A percentile compares a stretch with the other conserved stretches of the same genome.
These are phyloP conservation scores for Epicoccum nigrum DNA, from an alignment of 2,329 filamentous ascomycete genomes.

Conservation along the genomic window DNA sequence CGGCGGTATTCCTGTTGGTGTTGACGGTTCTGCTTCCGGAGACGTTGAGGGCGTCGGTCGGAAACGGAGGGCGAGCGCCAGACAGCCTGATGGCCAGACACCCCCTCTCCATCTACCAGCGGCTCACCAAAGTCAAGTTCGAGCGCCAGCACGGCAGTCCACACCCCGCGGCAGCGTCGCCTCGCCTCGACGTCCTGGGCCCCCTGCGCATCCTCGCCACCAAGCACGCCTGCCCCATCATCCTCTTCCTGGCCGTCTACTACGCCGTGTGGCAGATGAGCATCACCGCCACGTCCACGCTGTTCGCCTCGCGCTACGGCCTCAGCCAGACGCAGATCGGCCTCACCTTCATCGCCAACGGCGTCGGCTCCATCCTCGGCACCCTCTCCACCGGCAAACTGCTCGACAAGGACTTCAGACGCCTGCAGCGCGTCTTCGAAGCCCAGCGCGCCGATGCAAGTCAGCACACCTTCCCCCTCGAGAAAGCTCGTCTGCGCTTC, in stretches of 20 bases:
- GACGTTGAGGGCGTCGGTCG: neutral
- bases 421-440: conserved; percentile 15
- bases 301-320: conserved; percentile 24
- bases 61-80: neutral
- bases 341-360: conserved; percentile 59
- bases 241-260: neutral
- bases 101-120: neutral
- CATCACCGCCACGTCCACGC: neutral
- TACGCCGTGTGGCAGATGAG: conserved; percentile 1
- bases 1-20: conserved; percentile 44
- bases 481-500: neutral
- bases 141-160: neutral
- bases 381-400: conserved; percentile 57
- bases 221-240: neutral
- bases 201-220: neutral
- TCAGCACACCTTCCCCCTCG: neutral
- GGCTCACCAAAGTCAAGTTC: neutral
- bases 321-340: conserved; percentile 14
- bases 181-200: neutral
- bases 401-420: conserved; percentile 57
- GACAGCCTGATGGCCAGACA: no score
- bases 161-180: neutral
- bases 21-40: conserved; percentile 21
- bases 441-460: no score
- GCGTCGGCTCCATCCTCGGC: conserved; percentile 58